These are phyloP conservation scores for Fusarium lateritium DNA, from an alignment of 2,329 filamentous ascomycete species.

Conservation along the genomic window DNA sequence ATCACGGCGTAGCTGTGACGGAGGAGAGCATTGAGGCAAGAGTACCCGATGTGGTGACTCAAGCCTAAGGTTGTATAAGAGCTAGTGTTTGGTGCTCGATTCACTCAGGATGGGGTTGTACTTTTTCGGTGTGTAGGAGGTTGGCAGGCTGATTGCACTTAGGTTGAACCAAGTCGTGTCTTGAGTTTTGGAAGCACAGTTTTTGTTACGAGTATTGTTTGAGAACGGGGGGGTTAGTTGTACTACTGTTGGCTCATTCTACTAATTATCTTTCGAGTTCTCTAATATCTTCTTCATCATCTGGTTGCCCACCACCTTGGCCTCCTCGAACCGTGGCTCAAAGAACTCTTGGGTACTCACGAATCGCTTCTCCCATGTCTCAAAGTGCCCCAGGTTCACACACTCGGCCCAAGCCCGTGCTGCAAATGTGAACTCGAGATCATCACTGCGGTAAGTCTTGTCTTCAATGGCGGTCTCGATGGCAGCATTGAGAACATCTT, in stretches of 20 bases:
- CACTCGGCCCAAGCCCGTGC: slow-evolving; percentile 96
- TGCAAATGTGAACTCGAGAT: slow-evolving; percentile 97
- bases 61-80: slow-evolving; percentile 36
- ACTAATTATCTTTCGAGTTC: slow-evolving; percentile 69
- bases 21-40: slow-evolving; percentile 69
- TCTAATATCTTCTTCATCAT: slow-evolving; percentile 98
- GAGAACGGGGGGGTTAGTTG: slow-evolving; percentile 10
- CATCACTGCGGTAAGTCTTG: slow-evolving; percentile 92
- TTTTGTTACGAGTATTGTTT: slow-evolving; percentile 11
- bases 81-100: background rate
- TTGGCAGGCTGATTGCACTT: background rate
- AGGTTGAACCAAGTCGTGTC: slow-evolving; percentile 6
- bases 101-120: slow-evolving; percentile 1
- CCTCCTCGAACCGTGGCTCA: slow-evolving; percentile 88
- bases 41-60: slow-evolving; percentile 60
- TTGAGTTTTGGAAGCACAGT: slow-evolving; percentile 23
- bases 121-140: slow-evolving; percentile 11
- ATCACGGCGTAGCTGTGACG: slow-evolving; percentile 67
- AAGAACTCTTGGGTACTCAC: slow-evolving; percentile 93
- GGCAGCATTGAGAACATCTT: slow-evolving; percentile 84
- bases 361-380: slow-evolving; percentile 93
- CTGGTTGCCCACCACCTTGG: slow-evolving; percentile 88
- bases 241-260: slow-evolving; percentile 1
- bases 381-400: slow-evolving; percentile 91
- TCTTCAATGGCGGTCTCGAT: slow-evolving; percentile 90